These are phyloP conservation scores for Zopfochytrium polystomum DNA, from an alignment of 371 early-diverging fungal genomes.

Conservation along the genomic window DNA sequence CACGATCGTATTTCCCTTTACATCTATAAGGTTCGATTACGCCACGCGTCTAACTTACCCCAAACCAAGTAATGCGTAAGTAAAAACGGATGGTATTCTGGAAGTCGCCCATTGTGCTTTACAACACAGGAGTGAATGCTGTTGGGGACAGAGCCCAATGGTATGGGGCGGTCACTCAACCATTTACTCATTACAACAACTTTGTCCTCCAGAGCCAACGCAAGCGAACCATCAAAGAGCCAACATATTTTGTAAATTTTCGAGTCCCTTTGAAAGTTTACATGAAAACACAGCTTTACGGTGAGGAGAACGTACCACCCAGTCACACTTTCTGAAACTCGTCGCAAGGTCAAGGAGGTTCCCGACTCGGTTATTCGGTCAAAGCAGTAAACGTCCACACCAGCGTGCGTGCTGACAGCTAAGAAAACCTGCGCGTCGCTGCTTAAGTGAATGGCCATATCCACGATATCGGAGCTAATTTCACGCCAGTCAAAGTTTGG, in stretches of 20 bases:
- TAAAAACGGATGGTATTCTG: conserved; percentile 75
- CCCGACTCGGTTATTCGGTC: conserved; percentile 31
- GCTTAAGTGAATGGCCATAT: conserved; percentile 55
- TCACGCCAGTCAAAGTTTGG: not conserved
- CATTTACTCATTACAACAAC: conserved; percentile 15
- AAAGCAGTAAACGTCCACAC: conserved; percentile 55
- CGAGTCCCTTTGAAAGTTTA: conserved; percentile 6
- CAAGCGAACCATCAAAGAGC: conserved; percentile 17
- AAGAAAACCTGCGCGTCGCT: conserved; percentile 70
- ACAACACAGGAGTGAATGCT: conserved; percentile 22
- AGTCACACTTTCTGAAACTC: conserved; percentile 46
- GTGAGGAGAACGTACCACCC: conserved; percentile 27
- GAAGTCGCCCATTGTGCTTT: conserved; percentile 40
- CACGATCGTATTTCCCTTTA: conserved; percentile 63
- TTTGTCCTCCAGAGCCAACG: conserved; percentile 1
- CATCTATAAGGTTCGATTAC: conserved; percentile 2
- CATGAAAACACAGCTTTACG: not conserved
- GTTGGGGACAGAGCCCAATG: conserved; percentile 1
- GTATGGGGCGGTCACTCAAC: not conserved
- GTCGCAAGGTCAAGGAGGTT: conserved; percentile 41
- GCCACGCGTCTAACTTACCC: conserved; percentile 48
- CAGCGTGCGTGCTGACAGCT: conserved; percentile 54
- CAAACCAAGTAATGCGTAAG: conserved; percentile 72
- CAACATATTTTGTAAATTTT: conserved; percentile 3
- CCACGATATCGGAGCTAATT: not conserved